A percentile compares a stretch with the other conserved stretches of the same genome.
These are phyloP conservation scores for Schwanniomyces occidentalis DNA, from an alignment of 805 yeast genomes.

Conservation along the genomic window DNA sequence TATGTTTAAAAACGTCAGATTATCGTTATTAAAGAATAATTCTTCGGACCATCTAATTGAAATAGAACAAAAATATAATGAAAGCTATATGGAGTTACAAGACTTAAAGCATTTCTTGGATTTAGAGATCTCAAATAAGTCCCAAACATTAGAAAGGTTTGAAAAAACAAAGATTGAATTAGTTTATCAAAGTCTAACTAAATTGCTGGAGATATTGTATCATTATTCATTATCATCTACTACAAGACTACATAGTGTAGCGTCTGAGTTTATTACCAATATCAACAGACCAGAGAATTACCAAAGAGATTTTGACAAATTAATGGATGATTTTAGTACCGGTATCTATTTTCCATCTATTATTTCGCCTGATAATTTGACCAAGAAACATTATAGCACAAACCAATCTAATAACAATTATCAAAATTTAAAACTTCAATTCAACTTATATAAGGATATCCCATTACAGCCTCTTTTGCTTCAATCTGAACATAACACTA, in stretches of 20 bases:
- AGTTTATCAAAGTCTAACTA: constrained; percentile 31
- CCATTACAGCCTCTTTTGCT: constrained; percentile 33
- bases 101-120: constrained; percentile 31
- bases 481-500: constrained; percentile 11
- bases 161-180: constrained; percentile 36
- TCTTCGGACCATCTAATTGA: constrained; percentile 26
- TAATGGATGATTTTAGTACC: constrained; percentile 27
- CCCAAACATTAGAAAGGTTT: constrained; percentile 31
- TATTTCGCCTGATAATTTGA: constrained; percentile 27
- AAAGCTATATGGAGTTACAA: constrained; percentile 35
- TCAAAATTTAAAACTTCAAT: constrained; percentile 38
- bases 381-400: constrained; percentile 20
- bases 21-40: constrained; percentile 30
- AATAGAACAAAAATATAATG: constrained; percentile 32
- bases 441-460: constrained; percentile 41
- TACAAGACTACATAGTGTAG: constrained; percentile 22
- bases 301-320: constrained; percentile 22
- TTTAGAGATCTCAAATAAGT: constrained; percentile 18
- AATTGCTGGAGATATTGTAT: constrained; percentile 33
- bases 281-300: constrained; percentile 20
- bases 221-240: constrained; percentile 26
- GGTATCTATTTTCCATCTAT: constrained; percentile 42
- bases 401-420: constrained; percentile 30
- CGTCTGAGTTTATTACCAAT: constrained; percentile 19
- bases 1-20: constrained; percentile 33